A percentile compares a stretch with the other conserved stretches of the same genome.
Conservation (phyloP, 257 asterid species). For the Lithospermum erythrorhizon region DNA sequence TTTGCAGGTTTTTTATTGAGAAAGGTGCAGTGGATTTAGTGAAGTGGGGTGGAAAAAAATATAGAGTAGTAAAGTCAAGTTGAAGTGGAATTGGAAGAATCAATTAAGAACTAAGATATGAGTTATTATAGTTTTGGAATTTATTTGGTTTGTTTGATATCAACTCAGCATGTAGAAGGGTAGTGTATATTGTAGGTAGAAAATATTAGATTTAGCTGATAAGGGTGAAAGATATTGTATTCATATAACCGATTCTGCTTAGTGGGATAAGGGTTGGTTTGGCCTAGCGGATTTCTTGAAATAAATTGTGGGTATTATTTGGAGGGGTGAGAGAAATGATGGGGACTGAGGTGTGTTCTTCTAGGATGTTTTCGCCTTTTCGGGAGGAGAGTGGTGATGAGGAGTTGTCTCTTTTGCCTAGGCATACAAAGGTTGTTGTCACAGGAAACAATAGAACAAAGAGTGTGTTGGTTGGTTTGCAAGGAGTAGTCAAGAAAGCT, state of each 20-base stretch:
- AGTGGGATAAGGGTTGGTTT: no score
- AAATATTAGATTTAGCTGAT: neutral
- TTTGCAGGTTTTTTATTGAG: neutral
- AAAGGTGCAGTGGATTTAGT: neutral
- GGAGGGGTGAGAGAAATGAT: slow-evolving; percentile 33
- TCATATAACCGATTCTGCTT: no score
- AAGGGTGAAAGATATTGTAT: no score
- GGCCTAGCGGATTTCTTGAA: no score
- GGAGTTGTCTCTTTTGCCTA: slow-evolving; percentile 84
- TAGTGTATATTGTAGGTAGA: neutral
- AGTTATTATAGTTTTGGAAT: no score
- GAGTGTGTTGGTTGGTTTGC: slow-evolving; percentile 90
- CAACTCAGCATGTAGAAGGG: neutral
- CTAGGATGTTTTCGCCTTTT: slow-evolving; percentile 60
- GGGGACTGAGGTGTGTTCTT: slow-evolving; percentile 53
- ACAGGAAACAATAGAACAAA: slow-evolving; percentile 94
- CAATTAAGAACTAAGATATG: no score
- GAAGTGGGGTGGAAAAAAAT: neutral
- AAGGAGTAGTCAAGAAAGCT: slow-evolving; percentile 97
- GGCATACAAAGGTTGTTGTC: slow-evolving; percentile 93
- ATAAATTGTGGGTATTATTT: neutral
- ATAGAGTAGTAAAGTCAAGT: no score
- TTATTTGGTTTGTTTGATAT: no score
- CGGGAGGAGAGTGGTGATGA: slow-evolving; percentile 89
- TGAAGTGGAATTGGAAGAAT: no score